Evolutionary conservation across 139 green algal genomes (phyloP), one percentile per base, ranked within the genome.

Genomic region (Micractinium sp.): DNA sequence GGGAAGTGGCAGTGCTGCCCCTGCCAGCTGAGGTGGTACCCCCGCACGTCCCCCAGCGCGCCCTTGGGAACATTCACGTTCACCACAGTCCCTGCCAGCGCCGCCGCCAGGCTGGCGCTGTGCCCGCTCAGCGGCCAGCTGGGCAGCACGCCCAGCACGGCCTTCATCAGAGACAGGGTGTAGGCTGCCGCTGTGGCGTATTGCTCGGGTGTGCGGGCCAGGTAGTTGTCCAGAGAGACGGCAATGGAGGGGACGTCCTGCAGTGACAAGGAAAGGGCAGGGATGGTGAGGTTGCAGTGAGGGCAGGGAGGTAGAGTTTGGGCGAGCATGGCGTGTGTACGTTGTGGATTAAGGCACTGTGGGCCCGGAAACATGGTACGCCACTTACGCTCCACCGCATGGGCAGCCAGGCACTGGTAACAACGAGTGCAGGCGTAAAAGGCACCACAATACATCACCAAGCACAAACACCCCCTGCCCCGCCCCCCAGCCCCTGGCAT

Each of bases 201-300:
- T 77, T 96, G 92, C 38, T 95, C 89, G 71, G 86, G 14, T 39
- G 86, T 92, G 29, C 91, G 87, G 0, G 94, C 95, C 38, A 75
- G 78, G 91, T 96, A 92, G 92, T 94, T 94, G 85, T 95, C 94
- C 7, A 97, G 90, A 2, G 93, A 96, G n/a, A 97, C 73, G 0
- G 95, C 94, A 0, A 97, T 83, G 18, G 94, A 87, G 5, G 94
- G 93, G 0, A 95, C 36, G 39, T 93, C 94, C 93, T 95, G 90
- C 79, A 38, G 67, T n/a, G 23, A 20, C 12, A 61, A 63, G 25
- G 14, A 18, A 20, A 38, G 13, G 1, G 15, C 33, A 12, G 38
- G 14, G 74, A 29, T 27, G 23, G 15, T 9, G 22, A 27, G 23
- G 25, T n/a, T 73, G 66, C 66, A 73, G 66, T 73, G 66, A 14